phyloP scores from a whole-genome alignment of 805 yeast genomes.

The Ogataea trehaloabstinens region DNA sequence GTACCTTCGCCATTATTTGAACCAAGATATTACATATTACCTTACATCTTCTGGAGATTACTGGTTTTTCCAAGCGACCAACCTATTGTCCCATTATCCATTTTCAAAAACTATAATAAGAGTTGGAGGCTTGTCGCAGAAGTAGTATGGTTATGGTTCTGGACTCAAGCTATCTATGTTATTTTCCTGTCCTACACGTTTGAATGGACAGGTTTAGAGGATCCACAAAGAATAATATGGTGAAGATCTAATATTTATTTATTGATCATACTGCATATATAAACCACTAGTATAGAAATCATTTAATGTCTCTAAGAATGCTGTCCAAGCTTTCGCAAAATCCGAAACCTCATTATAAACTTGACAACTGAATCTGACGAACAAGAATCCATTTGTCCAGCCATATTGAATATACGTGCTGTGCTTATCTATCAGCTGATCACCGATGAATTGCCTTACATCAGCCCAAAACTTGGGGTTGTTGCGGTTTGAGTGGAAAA shows the following conservation, averaged over 20 bases:
- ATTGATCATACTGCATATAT: slow-evolving; percentile 1
- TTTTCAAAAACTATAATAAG: slow-evolving; percentile 19
- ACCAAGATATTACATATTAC: slow-evolving; percentile 87
- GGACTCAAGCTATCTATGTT: slow-evolving; percentile 51
- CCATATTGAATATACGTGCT: slow-evolving; percentile 50
- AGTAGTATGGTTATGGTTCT: slow-evolving; percentile 54
- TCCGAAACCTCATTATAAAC: slow-evolving; percentile 58
- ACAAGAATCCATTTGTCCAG: slow-evolving; percentile 39
- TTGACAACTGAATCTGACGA: slow-evolving; percentile 58
- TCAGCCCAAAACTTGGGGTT: slow-evolving; percentile 7
- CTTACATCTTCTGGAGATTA: slow-evolving; percentile 73
- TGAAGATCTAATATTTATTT: too few species aligned
- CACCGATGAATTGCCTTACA: slow-evolving; percentile 18
- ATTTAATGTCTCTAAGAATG: slow-evolving; percentile 33
- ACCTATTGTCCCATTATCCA: slow-evolving; percentile 21
- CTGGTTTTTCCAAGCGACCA: slow-evolving; percentile 42
- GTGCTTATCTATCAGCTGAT: slow-evolving; percentile 26
- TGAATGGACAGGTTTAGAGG: slow-evolving; percentile 62
- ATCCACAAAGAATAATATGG: slow-evolving; percentile 86
- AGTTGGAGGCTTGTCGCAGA: slow-evolving; percentile 48
- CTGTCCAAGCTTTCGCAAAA: slow-evolving; percentile 44
- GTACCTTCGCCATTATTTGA: slow-evolving; percentile 92
- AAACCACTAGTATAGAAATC: slow-evolving; percentile 16
- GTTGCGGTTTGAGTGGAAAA: slow-evolving; percentile 4
- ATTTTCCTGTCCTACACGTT: slow-evolving; percentile 65